Percentiles rank a stretch among this genome's conserved stretches.
These are phyloP conservation scores for Paecilomyces variotii DNA, from an alignment of 2,329 filamentous ascomycete genomes.

Conservation along the genomic window DNA sequence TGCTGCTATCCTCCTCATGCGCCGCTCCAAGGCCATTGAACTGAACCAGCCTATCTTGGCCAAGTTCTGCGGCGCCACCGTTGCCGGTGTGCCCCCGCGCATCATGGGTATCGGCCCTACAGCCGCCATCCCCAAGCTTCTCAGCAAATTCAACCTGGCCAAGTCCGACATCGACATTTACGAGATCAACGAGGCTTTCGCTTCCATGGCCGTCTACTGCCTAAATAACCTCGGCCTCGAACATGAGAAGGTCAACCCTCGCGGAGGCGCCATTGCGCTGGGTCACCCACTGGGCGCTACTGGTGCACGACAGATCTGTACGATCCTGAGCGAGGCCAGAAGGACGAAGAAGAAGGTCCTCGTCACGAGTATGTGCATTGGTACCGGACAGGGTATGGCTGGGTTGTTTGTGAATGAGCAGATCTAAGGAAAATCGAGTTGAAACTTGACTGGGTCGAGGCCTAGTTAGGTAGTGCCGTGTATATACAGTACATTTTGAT, in stretches of 20 bases:
- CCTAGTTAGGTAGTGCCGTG: slow-evolving; percentile 1
- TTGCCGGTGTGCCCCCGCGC: slow-evolving; percentile 80
- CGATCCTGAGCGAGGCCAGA: slow-evolving; percentile 75
- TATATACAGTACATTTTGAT: not conserved
- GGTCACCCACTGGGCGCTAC: slow-evolving; percentile 89
- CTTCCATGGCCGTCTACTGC: slow-evolving; percentile 96
- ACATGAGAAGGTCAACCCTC: slow-evolving; percentile 74
- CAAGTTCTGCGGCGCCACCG: slow-evolving; percentile 88
- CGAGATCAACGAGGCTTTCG: slow-evolving; percentile 97
- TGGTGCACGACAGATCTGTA: slow-evolving; percentile 82
- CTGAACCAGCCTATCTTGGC: slow-evolving; percentile 85
- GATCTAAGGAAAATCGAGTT: slow-evolving; percentile 16
- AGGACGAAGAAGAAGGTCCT: slow-evolving; percentile 83
- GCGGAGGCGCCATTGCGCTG: slow-evolving; percentile 85
- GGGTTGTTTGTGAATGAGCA: slow-evolving; percentile 60
- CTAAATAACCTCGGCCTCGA: slow-evolving; percentile 58
- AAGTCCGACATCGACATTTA: slow-evolving; percentile 80
- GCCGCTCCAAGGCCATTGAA: slow-evolving; percentile 78
- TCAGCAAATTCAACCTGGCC: slow-evolving; percentile 67
- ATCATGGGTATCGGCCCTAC: slow-evolving; percentile 81
- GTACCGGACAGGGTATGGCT: slow-evolving; percentile 60
- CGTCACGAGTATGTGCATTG: slow-evolving; percentile 83
- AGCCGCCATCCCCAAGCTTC: slow-evolving; percentile 67
- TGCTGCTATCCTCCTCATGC: slow-evolving; percentile 86
- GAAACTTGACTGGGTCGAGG: not conserved